phyloP scores from a whole-genome alignment of 192 early-diverging fungal genomes.

The Podila clonocystis region DNA sequence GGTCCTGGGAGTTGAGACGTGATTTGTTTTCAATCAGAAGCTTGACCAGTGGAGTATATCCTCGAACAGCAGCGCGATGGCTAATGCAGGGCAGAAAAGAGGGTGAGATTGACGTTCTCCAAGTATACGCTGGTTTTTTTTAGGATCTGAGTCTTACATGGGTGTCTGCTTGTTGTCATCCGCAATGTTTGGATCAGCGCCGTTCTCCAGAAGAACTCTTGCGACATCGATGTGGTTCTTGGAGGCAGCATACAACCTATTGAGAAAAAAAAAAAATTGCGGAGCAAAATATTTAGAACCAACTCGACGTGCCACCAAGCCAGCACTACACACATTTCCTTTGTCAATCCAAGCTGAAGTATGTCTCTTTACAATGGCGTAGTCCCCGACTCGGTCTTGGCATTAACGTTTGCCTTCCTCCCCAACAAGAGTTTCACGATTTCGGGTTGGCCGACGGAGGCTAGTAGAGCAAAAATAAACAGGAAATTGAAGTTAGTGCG shows the following conservation, averaged over 20 bases:
- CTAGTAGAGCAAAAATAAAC: conserved; percentile 22
- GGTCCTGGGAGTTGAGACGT: conserved; percentile 57
- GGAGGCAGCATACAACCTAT: conserved; percentile 68
- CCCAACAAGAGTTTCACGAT: conserved; percentile 51
- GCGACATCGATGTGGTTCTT: conserved; percentile 64
- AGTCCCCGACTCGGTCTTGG: conserved; percentile 60
- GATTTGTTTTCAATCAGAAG: conserved; percentile 58
- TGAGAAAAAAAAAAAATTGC: neutral
- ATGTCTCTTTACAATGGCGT: conserved; percentile 55
- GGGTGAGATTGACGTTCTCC: no score
- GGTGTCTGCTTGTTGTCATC: conserved; percentile 63
- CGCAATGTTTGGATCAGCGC: conserved; percentile 54
- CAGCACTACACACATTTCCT: no score
- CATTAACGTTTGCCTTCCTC: conserved; percentile 50
- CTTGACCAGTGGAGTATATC: conserved; percentile 57
- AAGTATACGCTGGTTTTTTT: no score
- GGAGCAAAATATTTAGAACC: no score
- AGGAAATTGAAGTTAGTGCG: neutral
- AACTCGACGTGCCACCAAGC: no score
- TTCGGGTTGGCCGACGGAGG: conserved; percentile 55
- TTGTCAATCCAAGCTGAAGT: no score
- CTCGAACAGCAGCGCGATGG: conserved; percentile 63
- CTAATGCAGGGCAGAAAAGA: conserved; percentile 8
- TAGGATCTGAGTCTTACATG: conserved; percentile 38
- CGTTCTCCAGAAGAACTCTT: conserved; percentile 54